Evolutionary conservation across 2,329 filamentous ascomycete genomes (phyloP).

Genomic region (Zymoseptoria tritici): DNA sequence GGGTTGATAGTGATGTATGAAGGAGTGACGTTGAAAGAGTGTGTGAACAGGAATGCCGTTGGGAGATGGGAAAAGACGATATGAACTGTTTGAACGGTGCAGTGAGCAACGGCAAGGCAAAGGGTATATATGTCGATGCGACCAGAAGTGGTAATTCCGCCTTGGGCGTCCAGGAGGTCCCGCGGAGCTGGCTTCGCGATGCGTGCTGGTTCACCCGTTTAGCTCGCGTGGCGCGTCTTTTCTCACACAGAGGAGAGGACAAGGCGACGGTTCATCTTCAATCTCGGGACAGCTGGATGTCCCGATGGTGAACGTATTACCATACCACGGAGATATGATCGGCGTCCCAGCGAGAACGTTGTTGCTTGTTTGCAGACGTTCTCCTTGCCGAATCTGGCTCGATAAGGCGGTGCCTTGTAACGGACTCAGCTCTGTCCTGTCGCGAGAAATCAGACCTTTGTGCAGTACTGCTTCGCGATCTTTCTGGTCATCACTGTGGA

Average conservation of each 20-base stretch:
- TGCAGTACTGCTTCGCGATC: not conserved
- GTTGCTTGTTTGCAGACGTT: not conserved
- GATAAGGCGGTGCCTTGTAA: not conserved
- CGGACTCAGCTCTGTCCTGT: not conserved
- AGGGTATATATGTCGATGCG: not conserved
- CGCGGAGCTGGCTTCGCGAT: not conserved
- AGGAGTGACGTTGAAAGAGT: not conserved
- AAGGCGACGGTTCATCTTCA: not conserved
- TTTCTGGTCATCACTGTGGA: not conserved
- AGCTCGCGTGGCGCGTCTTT: not conserved
- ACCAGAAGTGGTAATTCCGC: not conserved
- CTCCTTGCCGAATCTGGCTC: not conserved
- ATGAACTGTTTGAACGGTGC: not conserved
- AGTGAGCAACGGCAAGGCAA: not conserved
- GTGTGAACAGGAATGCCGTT: not conserved
- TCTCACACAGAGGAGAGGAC: not conserved
- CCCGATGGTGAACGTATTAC: not conserved
- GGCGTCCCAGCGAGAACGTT: not conserved
- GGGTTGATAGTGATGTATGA: not conserved
- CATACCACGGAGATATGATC: not conserved
- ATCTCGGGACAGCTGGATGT: not conserved
- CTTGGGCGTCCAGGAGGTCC: not conserved
- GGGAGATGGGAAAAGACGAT: not conserved
- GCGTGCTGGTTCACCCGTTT: not conserved
- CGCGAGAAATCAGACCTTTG: not conserved